phyloP scores from a whole-genome alignment of 768 basidiomycete species.

The Hydnum rufescens region DNA sequence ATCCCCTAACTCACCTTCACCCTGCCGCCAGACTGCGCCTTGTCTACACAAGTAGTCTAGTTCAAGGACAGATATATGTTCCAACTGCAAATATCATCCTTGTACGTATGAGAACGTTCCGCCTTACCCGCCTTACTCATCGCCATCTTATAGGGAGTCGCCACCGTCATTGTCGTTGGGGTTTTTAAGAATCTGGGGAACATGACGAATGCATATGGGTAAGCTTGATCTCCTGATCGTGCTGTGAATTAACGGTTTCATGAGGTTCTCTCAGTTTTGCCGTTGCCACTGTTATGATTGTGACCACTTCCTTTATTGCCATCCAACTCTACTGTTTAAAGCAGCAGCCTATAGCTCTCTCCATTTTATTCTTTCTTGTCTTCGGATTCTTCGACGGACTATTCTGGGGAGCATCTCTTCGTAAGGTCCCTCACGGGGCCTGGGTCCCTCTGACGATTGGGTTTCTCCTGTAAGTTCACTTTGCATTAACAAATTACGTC shows the following conservation, averaged over 20 bases:
- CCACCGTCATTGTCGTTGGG: conserved; percentile 32
- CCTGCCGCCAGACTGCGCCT: conserved; percentile 23
- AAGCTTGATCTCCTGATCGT: neutral
- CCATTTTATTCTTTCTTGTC: conserved; percentile 15
- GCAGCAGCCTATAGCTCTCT: conserved; percentile 13
- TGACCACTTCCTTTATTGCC: conserved; percentile 17
- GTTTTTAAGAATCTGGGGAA: conserved; percentile 33
- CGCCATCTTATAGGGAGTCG: conserved; percentile 12
- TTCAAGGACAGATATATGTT: conserved; percentile 48
- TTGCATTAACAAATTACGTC: neutral
- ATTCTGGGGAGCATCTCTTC: conserved; percentile 45
- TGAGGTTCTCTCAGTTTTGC: conserved; percentile 9
- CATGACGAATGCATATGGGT: conserved; percentile 33
- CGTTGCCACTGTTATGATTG: conserved; percentile 18
- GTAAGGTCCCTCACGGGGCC: conserved; percentile 44
- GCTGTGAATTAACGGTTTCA: neutral
- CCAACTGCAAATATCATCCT: conserved; percentile 37
- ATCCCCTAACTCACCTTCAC: neutral
- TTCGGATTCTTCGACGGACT: conserved; percentile 47
- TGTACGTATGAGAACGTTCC: conserved; percentile 14
- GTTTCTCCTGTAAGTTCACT: conserved; percentile 23
- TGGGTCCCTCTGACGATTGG: conserved; percentile 50
- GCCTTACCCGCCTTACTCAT: neutral
- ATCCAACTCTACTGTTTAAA: conserved; percentile 18
- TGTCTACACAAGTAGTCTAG: conserved; percentile 37